A percentile compares a stretch with the other conserved stretches of the same genome.
These are phyloP conservation scores for Xylariaceae sp. DNA, from an alignment of 2,329 filamentous ascomycete genomes.

Conservation along the genomic window DNA sequence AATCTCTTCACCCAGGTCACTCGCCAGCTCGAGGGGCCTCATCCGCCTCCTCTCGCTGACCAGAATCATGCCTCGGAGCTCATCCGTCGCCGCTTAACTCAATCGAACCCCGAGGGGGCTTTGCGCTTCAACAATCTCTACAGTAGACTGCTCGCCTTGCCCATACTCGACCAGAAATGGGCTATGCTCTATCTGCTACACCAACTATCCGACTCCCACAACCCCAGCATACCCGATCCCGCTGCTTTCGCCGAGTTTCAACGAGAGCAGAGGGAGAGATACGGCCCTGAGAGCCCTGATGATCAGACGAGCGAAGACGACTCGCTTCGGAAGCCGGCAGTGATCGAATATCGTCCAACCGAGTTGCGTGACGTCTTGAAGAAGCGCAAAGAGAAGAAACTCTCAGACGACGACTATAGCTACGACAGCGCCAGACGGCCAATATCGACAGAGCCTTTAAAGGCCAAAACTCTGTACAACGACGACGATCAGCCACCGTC, in stretches of 20 bases:
- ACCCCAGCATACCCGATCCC: slow-evolving; percentile 47
- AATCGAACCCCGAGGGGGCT: slow-evolving; percentile 73
- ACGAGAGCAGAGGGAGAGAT: slow-evolving; percentile 23
- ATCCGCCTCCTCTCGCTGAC: slow-evolving; percentile 58
- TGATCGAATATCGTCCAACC: slow-evolving; percentile 25
- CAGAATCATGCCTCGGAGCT: slow-evolving; percentile 90
- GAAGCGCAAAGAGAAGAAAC: slow-evolving; percentile 24
- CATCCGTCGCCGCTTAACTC: slow-evolving; percentile 83
- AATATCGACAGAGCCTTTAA: slow-evolving; percentile 24
- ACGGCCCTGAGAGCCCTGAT: slow-evolving; percentile 19
- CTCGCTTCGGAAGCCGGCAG: slow-evolving; percentile 11
- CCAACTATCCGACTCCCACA: slow-evolving; percentile 68
- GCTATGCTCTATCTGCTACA: slow-evolving; percentile 90
- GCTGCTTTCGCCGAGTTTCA: slow-evolving; percentile 30
- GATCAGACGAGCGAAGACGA: slow-evolving; percentile 15
- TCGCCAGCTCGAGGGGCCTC: slow-evolving; percentile 48
- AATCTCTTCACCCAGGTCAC: slow-evolving; percentile 52
- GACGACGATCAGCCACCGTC: slow-evolving; percentile 15
- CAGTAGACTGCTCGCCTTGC: slow-evolving; percentile 81
- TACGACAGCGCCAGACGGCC: slow-evolving; percentile 8
- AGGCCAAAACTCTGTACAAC: slow-evolving; percentile 23
- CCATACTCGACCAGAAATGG: slow-evolving; percentile 94
- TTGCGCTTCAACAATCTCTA: slow-evolving; percentile 88
- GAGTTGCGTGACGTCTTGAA: slow-evolving; percentile 29
- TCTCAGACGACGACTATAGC: slow-evolving; percentile 18